Evolutionary conservation across 2,329 filamentous ascomycete species (phyloP), one percentile per base, ranked within the genome.

Genomic region (Ophiognomonia clavigignenti-juglandacearum): DNA sequence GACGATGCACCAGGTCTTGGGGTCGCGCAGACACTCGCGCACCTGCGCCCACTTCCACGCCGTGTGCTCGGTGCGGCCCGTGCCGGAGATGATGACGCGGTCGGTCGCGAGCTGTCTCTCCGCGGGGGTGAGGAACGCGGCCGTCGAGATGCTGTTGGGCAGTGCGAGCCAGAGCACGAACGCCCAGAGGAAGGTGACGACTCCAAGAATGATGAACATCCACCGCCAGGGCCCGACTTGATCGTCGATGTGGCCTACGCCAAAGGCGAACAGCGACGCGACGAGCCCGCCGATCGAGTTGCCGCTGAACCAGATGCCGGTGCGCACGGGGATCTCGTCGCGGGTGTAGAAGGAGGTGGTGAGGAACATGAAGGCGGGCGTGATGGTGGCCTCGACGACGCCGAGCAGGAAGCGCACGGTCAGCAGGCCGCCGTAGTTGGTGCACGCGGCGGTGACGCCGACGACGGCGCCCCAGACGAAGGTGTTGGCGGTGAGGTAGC

Each of bases 1-100:
- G 48, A 79, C 70, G 38, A 83, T 69, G 39, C 82, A 63, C 78
- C 77, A 83, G 0, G 77, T 78, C 59, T 83, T 82, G 3, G 75
- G 77, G 53, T 82, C 80, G 9, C 66, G 44, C 0, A 82, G 58
- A 40, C 76, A 79, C 58, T 83, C 78, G 5, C 60, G 48, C 23
- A 71, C 61, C 55, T 83, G 80, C 3, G 70, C 63, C 66, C 70
- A 72, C 43, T 65, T 69, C 69, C 74, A 82, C 9, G 54, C 59
- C 2, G 69, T 61, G 10, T 72, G 69, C 26, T 75, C 71, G 0
- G 73, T 78, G 14, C 61, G 63, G 1, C 77, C 78, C 1, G 74
- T 77, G 13, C 77, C 77, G 1, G 72, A 69, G 26, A 73, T 60
- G 3, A 72, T 65, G 6, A 73, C 68, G 26, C 77, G 68, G 24